phyloP scores from a whole-genome alignment of 2,329 filamentous ascomycete species.

The Colletotrichum kahawae region DNA sequence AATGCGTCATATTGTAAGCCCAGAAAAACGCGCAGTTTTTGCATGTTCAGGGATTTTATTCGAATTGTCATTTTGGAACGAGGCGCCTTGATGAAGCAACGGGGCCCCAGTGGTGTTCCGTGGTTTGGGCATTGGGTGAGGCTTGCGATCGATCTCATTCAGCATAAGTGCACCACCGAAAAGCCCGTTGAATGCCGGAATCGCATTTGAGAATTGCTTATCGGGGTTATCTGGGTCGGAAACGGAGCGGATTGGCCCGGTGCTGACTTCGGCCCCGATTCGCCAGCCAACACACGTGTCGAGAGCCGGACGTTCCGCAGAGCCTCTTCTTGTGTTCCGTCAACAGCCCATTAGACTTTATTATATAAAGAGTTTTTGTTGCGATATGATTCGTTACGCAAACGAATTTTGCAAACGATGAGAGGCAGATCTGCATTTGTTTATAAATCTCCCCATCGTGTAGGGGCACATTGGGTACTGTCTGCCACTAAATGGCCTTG shows the following conservation, averaged over 20 bases:
- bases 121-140: not conserved
- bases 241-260: not conserved
- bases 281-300: not conserved
- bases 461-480: not conserved
- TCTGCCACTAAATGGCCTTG: not conserved
- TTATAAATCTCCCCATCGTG: not conserved
- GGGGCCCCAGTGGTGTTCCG: not conserved
- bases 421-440: not conserved
- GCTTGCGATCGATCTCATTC: not conserved
- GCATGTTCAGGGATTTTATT: not conserved
- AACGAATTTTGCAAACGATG: not conserved
- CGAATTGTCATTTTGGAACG: not conserved
- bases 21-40: rapidly evolving
- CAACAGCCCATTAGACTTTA: not conserved
- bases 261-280: not conserved
- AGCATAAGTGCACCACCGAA: not conserved
- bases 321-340: not conserved
- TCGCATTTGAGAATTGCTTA: not conserved
- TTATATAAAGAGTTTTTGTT: not conserved
- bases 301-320: not conserved
- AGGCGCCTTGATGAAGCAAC: not conserved
- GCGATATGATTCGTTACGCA: not conserved
- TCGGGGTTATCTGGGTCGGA: not conserved
- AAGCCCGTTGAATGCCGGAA: not conserved
- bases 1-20: not conserved